Evolutionary conservation across 1,284 basidiomycete genomes (phyloP), one percentile per base, ranked within the genome.

Genomic region (Moesziomyces antarcticus): DNA sequence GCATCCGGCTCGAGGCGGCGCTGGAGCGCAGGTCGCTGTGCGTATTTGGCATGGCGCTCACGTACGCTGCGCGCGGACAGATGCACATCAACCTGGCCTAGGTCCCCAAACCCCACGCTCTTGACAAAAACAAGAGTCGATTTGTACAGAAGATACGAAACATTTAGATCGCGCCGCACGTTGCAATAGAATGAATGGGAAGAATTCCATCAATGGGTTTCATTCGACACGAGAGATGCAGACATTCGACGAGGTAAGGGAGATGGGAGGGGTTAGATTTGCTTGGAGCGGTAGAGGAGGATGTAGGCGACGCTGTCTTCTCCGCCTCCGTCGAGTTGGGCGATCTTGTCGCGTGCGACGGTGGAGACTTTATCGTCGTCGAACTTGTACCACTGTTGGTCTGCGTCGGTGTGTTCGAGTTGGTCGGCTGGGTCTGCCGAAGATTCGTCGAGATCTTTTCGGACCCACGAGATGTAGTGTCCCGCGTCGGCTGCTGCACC

Each of bases 401-500:
- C 70, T 1, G 74, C 62, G 7, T 70, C 62, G 20, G 59, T 68
- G 21, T 56, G 51, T 27, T 73, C 66, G 13, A 71, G 21, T 47
- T 56, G 62, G 13, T 65, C 62, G 37, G 52, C 9, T 10, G 25
- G 20, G 40, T 21, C 44, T 25, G 57, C 54, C 10, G 55, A 40
- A 3, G 24, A 25, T 25, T 25, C 24, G 3, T 69, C 73, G 25
- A 73, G 57, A 22, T 80, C 80, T 21, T 79, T 79, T 30, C 79
- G 63, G 16, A 91, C 92, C 86, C 92, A 97, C 0, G 90, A 92
- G 41, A 96, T 94, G 84, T 96, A 97, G 85, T 97, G 94, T 1
- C 94, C 95, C 0, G 92, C 90, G 82, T 98, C 94, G 0, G 96
- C 94, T 0, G 91, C 92, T 0, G 94, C 90, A 18, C 97, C 97